These are phyloP conservation scores for Fusarium setosum DNA, from an alignment of 2,329 filamentous ascomycete species.

Conservation along the genomic window DNA sequence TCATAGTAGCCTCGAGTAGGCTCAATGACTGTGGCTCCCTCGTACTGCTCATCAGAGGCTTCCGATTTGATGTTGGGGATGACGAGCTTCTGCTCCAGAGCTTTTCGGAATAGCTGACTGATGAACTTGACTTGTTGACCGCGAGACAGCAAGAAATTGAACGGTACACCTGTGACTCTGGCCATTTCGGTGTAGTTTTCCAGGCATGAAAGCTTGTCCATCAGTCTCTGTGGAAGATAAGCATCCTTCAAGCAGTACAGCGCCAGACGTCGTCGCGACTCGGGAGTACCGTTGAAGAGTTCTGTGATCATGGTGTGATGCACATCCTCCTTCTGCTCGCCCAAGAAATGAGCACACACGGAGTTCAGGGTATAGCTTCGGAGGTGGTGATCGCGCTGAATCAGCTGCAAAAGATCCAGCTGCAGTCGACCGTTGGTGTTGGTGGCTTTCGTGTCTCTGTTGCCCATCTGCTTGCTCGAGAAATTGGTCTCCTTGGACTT, in stretches of 20 bases:
- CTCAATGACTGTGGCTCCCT: constrained; percentile 98
- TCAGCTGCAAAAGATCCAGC: constrained; percentile 91
- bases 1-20: constrained; percentile 94
- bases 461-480: constrained; percentile 98
- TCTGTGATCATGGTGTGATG: constrained; percentile 99
- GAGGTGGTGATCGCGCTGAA: constrained; percentile 94
- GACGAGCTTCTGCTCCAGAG: constrained; percentile 90
- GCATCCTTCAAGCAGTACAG: constrained; percentile 98
- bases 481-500: constrained; percentile 84
- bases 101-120: constrained; percentile 96
- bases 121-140: constrained; percentile 98
- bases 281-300: constrained; percentile 93
- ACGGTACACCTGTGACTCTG: constrained; percentile 97
- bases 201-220: constrained; percentile 98
- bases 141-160: constrained; percentile 91
- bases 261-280: constrained; percentile 89
- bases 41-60: constrained; percentile 86
- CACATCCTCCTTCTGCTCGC: constrained; percentile 98
- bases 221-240: constrained; percentile 90
- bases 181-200: constrained; percentile 99
- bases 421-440: constrained; percentile 96
- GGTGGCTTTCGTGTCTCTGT: constrained; percentile 91
- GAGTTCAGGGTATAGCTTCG: constrained; percentile 98
- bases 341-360: constrained; percentile 92
- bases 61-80: constrained; percentile 87